Conservation (phyloP, 306 rosid genomes). For the Sphenostylis stenocarpa region DNA sequence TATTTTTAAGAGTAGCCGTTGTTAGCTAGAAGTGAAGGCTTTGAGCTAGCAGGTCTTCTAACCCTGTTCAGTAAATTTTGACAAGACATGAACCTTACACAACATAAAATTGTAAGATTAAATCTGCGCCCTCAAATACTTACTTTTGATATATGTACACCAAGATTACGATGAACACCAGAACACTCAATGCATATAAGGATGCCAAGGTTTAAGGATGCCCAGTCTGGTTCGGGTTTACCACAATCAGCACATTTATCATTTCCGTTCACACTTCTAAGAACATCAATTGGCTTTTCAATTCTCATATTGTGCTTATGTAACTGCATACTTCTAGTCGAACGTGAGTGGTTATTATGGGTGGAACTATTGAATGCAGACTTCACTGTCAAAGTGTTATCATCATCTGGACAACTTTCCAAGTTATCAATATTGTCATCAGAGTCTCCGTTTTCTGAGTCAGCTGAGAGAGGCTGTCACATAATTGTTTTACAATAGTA, state of each 20-base stretch:
- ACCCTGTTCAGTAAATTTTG: constrained; percentile 24
- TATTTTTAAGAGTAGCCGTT: neutral
- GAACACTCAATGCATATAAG: constrained; percentile 86
- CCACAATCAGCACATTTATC: constrained; percentile 91
- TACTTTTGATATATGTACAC: constrained; percentile 87
- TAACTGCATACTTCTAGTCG: constrained; percentile 51
- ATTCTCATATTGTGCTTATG: constrained; percentile 34
- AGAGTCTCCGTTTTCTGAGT: constrained; percentile 38
- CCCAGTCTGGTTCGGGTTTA: constrained; percentile 88
- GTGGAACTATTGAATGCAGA: constrained; percentile 34
- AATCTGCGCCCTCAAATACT: constrained; percentile 32
- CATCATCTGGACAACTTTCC: constrained; percentile 37
- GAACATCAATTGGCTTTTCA: constrained; percentile 72
- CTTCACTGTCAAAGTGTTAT: constrained; percentile 29
- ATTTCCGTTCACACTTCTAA: constrained; percentile 73
- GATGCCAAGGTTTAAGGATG: constrained; percentile 83
- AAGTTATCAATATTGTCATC: constrained; percentile 26
- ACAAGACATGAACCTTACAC: constrained; percentile 8
- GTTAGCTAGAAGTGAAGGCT: constrained; percentile 2
- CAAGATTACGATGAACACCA: constrained; percentile 88
- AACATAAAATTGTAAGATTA: constrained; percentile 17
- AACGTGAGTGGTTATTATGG: constrained; percentile 36
- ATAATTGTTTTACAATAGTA: constrained; percentile 30
- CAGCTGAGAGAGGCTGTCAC: constrained; percentile 52
- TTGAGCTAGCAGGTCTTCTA: constrained; percentile 26